A percentile compares a stretch with the other conserved stretches of the same genome.
phyloP scores from a whole-genome alignment of 108 stramenopile genomes.

The Seminavis robusta region DNA sequence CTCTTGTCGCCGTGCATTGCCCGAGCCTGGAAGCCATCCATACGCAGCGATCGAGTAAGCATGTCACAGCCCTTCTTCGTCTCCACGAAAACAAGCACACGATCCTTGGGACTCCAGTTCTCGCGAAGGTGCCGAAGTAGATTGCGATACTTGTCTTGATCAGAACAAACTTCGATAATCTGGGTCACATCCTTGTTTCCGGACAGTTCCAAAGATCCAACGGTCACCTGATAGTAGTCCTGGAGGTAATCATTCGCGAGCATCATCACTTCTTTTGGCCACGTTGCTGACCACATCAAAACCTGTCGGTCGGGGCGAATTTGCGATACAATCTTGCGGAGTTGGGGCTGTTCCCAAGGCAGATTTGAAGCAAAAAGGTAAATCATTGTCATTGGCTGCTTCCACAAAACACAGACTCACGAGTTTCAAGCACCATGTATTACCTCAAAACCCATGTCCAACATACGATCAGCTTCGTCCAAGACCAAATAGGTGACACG shows the following conservation, averaged over 20 bases:
- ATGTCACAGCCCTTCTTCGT: conserved; percentile 98
- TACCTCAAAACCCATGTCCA: conserved; percentile 93
- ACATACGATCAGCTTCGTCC: conserved; percentile 94
- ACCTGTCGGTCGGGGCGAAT: conserved; percentile 98
- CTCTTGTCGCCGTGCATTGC: conserved; percentile 99
- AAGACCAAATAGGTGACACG: conserved; percentile 97
- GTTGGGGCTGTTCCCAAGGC: conserved; percentile 73
- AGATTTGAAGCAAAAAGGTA: conserved; percentile 1
- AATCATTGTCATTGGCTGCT: neutral
- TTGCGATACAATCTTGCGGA: conserved; percentile 93
- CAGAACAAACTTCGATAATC: conserved; percentile 86
- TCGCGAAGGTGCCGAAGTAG: conserved; percentile 74
- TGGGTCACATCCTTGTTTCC: conserved; percentile 99
- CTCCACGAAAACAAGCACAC: conserved; percentile 95
- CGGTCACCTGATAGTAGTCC: conserved; percentile 93
- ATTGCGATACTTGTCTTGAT: conserved; percentile 91
- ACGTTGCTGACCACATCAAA: conserved; percentile 98
- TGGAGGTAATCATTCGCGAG: conserved; percentile 93
- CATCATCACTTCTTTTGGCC: conserved; percentile 95
- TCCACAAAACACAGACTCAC: neutral
- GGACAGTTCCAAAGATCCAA: conserved; percentile 96
- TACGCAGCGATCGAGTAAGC: conserved; percentile 82
- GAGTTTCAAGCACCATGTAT: neutral
- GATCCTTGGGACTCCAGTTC: conserved; percentile 75
- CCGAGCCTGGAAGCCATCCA: conserved; percentile 87